Evolutionary conservation across 1,284 basidiomycete genomes (phyloP).

Genomic region (Moesziomyces aphidis): DNA sequence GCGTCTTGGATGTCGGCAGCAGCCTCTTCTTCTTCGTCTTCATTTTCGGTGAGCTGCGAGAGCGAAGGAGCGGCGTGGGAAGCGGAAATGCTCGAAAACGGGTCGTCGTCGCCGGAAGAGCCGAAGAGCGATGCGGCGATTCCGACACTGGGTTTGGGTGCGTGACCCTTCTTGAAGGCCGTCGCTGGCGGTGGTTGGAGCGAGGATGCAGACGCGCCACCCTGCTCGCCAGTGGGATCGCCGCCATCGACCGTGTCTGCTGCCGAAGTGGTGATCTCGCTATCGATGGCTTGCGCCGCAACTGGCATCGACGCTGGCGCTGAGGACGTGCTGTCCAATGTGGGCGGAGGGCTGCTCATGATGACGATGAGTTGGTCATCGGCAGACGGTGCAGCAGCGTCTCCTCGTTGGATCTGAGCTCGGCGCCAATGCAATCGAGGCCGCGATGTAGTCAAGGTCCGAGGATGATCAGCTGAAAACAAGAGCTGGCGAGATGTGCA

Average conservation of each 20-base stretch:
- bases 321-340: conserved; percentile 5
- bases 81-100: conserved; percentile 47
- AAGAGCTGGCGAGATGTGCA: no score
- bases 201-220: conserved; percentile 1
- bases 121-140: conserved; percentile 60
- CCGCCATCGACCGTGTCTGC: background rate
- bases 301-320: background rate
- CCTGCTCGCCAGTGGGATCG: background rate
- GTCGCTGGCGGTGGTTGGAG: conserved; percentile 5
- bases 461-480: no score
- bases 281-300: background rate
- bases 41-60: conserved; percentile 15
- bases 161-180: conserved; percentile 36
- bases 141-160: conserved; percentile 53
- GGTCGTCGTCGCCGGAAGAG: conserved; percentile 53
- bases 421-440: no score
- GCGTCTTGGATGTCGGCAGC: conserved; percentile 6
- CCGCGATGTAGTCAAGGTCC: no score
- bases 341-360: conserved; percentile 27
- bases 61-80: conserved; percentile 21
- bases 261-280: no score
- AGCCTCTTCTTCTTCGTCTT: conserved; percentile 34
- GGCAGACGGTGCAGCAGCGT: background rate
- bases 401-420: no score
- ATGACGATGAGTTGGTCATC: background rate